Evolutionary conservation across 2,329 filamentous ascomycete species (phyloP), one percentile per base, ranked within the genome.

Genomic region (Phyllosticta capitalensis): DNA sequence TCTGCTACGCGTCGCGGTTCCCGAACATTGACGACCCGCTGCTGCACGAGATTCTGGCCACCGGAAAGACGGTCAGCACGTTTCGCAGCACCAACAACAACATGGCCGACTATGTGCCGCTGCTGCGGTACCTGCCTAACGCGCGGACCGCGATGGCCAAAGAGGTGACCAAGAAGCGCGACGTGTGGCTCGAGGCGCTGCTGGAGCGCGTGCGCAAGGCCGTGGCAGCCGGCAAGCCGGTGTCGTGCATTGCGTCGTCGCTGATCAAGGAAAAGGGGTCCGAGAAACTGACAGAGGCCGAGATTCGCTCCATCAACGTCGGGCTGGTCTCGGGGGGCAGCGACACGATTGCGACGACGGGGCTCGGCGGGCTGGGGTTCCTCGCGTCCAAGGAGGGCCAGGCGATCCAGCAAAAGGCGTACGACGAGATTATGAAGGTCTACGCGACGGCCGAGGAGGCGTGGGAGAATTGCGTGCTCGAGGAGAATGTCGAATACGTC

Each of bases 51-150:
- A 59, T 59, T 24, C 28, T 59, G 26, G 7, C 26, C 1, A 59
- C 58, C 1, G 58, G 52, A 0, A 52, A 59, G 45, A 26, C 58
- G 10, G 58, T 59, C 5, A 33, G 22, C 21, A 59, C 58, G 7
- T 59, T 59, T 52, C 58, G 58, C 45, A 52, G 45, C 58, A 59
- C 58, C 26, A 55, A 55, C 48, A 52, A 52, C 58, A 59, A 59
- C 30, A 52, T 14, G 24, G 52, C 55, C 20, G 58, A 59, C 22
- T 55, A 59, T 26, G 58, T 59, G 10, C 58, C 58, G 1, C 24
- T 59, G 20, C 48, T 17, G 19, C 53, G 58, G 9, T 55, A 52
- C 26, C 26, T 59, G 19, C 52, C 58, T 5, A 55, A 52, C 45
- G 24, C 58, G 19, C 52, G 58, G 5, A 38, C 10, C 20, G 17